Conservation (phyloP, 2,329 filamentous ascomycete species). For the Aspergillus flavus region DNA sequence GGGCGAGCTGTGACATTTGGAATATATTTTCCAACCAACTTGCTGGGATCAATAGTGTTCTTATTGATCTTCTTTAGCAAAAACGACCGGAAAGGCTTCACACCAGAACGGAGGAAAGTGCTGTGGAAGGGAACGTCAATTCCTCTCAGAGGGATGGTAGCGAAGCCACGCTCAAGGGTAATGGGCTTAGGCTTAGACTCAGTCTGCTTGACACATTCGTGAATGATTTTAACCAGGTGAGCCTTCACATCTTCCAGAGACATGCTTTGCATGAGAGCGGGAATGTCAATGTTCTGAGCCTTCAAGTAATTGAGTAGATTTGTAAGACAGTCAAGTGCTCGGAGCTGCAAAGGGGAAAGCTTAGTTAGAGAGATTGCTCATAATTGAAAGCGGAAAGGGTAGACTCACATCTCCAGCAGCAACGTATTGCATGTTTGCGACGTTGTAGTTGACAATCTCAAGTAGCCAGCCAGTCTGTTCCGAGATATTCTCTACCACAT, state of each 20-base stretch:
- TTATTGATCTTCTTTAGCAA: constrained; percentile 99
- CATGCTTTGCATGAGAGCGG: constrained; percentile 82
- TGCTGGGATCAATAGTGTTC: constrained; percentile 95
- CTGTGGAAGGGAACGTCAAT: constrained; percentile 99
- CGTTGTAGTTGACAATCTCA: constrained; percentile 97
- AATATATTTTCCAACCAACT: constrained; percentile 97
- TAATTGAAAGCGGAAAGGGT: not conserved
- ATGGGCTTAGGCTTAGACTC: constrained; percentile 85
- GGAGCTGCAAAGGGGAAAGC: constrained; percentile 45
- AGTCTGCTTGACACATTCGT: constrained; percentile 82
- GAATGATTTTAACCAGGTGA: constrained; percentile 88
- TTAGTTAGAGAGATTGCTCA: constrained; percentile 23
- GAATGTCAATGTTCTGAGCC: constrained; percentile 95
- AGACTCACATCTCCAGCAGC: constrained; percentile 62
- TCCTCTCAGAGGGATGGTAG: constrained; percentile 92
- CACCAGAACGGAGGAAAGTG: constrained; percentile 94
- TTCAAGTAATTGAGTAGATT: constrained; percentile 95
- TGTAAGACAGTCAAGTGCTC: constrained; percentile 66
- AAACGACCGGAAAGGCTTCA: constrained; percentile 98
- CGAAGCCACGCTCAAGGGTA: constrained; percentile 90
- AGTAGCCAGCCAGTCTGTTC: constrained; percentile 94
- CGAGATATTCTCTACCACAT: constrained; percentile 92
- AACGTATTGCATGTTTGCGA: constrained; percentile 71
- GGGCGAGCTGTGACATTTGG: constrained; percentile 97
- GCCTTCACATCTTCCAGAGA: constrained; percentile 88